These are phyloP conservation scores for Conoideocrella luteorostrata DNA, from an alignment of 2,329 filamentous ascomycete genomes.

Conservation along the genomic window DNA sequence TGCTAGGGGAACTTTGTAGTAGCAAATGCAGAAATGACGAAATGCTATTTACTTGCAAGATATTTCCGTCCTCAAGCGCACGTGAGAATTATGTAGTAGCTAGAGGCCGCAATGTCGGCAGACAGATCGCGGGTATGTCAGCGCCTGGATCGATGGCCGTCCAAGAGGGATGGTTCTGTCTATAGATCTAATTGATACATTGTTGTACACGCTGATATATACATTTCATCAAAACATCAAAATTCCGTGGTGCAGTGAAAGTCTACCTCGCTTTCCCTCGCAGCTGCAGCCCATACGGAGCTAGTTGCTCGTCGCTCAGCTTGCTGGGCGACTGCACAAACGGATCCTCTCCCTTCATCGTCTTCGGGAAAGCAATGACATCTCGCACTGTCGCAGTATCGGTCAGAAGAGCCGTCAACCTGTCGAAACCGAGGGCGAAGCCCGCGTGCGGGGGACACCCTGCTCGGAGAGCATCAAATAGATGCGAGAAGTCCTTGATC, in stretches of 20 bases:
- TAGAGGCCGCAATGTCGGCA: too few relatives aligned
- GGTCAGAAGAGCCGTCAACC: slow-evolving; percentile 73
- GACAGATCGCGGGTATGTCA: too few relatives aligned
- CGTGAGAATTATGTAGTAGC: too few relatives aligned
- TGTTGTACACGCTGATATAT: not conserved
- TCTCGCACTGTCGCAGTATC: slow-evolving; percentile 74
- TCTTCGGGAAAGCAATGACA: slow-evolving; percentile 97
- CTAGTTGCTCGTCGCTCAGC: slow-evolving; percentile 53
- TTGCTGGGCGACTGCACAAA: slow-evolving; percentile 71
- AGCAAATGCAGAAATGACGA: too few relatives aligned
- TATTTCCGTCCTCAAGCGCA: too few relatives aligned
- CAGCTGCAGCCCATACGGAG: slow-evolving; percentile 39
- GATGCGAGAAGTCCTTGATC: slow-evolving; percentile 75
- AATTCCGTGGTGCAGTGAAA: too few relatives aligned
- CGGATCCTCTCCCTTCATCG: slow-evolving; percentile 78
- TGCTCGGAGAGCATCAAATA: slow-evolving; percentile 72
- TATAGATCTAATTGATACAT: too few relatives aligned
- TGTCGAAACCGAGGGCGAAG: slow-evolving; percentile 86
- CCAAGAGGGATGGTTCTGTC: too few relatives aligned
- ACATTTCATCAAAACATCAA: not conserved
- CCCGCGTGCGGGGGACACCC: slow-evolving; percentile 95
- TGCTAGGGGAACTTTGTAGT: too few relatives aligned
- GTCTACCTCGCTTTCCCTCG: not conserved
- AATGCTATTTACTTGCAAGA: too few relatives aligned
- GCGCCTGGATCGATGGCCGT: too few relatives aligned